Evolutionary conservation across 352 stramenopile species (phyloP), one percentile per base, ranked within the genome.

Genomic region (Thalassiosira allenii): DNA sequence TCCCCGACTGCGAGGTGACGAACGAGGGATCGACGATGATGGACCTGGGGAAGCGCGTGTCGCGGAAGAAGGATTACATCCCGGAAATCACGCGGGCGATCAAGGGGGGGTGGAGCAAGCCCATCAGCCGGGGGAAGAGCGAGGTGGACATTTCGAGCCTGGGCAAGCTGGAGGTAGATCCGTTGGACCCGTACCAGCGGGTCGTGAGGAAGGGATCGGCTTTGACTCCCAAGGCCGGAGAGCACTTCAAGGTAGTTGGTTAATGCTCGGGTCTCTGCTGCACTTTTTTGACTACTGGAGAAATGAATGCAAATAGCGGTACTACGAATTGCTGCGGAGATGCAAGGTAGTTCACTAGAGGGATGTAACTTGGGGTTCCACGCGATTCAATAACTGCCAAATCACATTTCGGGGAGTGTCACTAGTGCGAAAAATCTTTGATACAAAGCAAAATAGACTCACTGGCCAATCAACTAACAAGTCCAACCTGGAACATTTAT

Each of bases 21-120:
- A 79, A 64, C 64, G 27, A 67, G 3, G 56, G 73, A 43, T 54
- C 29, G 12, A 81, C 53, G 1, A 25, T 84, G 6, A 81, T 89
- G 73, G 65, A 82, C 71, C 41, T 89, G 12, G 61, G 64, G 32
- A 68, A 51, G 3, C 40, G 78, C 17, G 82, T 85, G 2, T 83
- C 63, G n/a, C 61, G 82, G 22, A 89, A 89, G 54, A 87, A 85
- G 61, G 82, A 89, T 61, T 89, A 81, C 44, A 85, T 89, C 70
- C 82, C 82, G 20, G 44, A 58, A 34, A 62, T 89, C 20, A 83
- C 82, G 5, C 32, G 27, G 4, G 59, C 40, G 29, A 75, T 89
- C 27, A 83, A 87, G 30, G 30, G 37, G 56, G 82, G 82, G 41
- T 89, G 82, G 82, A 70, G 33, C 44, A 81, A 59, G 44, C 77